These are phyloP conservation scores for Lathyrus oleraceus DNA, from an alignment of 306 rosid genomes.

Conservation along the genomic window DNA sequence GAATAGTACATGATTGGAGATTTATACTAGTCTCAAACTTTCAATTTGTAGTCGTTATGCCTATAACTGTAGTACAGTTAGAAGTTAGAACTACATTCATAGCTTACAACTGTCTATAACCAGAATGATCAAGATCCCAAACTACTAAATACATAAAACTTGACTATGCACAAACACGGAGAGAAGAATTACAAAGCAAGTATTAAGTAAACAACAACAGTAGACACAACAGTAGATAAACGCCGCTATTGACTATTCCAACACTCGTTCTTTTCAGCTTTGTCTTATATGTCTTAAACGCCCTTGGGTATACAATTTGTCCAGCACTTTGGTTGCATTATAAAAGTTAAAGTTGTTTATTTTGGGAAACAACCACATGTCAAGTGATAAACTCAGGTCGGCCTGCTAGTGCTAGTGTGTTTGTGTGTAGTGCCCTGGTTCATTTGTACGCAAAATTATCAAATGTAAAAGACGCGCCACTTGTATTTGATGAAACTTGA, in stretches of 20 bases:
- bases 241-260: background rate
- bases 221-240: background rate
- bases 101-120: background rate
- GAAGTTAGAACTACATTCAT: background rate
- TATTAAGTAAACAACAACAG: background rate
- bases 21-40: background rate
- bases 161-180: background rate
- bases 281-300: conserved; percentile 10
- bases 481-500: conserved; percentile 65
- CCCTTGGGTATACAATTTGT: background rate
- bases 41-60: background rate
- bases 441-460: conserved; percentile 49
- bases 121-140: background rate
- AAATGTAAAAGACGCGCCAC: conserved; percentile 45
- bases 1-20: background rate
- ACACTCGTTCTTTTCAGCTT: conserved; percentile 51
- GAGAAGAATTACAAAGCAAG: background rate
- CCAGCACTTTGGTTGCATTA: background rate
- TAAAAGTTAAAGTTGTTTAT: conserved; percentile 35
- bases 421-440: conserved; percentile 63
- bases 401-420: conserved; percentile 60
- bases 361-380: conserved; percentile 58
- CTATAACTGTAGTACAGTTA: background rate
- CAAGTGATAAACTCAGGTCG: conserved; percentile 54
- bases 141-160: background rate